phyloP scores from a whole-genome alignment of 257 asterid genomes.

The Oldenlandia corymbosa region DNA sequence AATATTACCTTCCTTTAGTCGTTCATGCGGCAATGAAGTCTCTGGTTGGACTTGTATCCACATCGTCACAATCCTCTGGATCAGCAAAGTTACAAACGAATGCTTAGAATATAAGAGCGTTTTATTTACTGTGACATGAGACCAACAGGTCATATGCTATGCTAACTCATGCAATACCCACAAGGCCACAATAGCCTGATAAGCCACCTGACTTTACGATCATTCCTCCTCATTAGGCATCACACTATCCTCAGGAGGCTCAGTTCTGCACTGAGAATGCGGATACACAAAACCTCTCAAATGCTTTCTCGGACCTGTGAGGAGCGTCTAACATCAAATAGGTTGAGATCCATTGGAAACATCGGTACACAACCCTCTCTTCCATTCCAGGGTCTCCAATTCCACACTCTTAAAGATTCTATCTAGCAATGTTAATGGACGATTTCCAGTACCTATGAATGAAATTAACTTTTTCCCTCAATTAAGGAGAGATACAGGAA shows the following conservation, averaged over 20 bases:
- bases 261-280: background rate
- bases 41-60: too few species aligned
- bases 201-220: background rate
- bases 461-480: too few species aligned
- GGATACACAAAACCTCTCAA: background rate
- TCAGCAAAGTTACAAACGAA: too few species aligned
- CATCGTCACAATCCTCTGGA: too few species aligned
- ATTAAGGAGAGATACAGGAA: too few species aligned
- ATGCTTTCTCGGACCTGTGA: background rate
- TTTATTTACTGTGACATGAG: background rate
- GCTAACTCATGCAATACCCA: background rate
- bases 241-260: background rate
- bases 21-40: too few species aligned
- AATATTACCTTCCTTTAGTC: too few species aligned
- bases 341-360: background rate
- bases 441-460: too few species aligned
- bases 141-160: background rate
- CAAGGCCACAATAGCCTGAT: background rate
- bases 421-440: too few species aligned
- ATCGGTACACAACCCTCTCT: background rate
- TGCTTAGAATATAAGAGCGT: too few species aligned
- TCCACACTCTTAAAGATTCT: background rate
- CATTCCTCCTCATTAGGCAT: background rate
- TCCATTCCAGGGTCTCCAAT: background rate
- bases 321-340: background rate